Base-by-base conservation (phyloP, 78 protist genomes). In the Dictyostelium intermedium region DNA sequence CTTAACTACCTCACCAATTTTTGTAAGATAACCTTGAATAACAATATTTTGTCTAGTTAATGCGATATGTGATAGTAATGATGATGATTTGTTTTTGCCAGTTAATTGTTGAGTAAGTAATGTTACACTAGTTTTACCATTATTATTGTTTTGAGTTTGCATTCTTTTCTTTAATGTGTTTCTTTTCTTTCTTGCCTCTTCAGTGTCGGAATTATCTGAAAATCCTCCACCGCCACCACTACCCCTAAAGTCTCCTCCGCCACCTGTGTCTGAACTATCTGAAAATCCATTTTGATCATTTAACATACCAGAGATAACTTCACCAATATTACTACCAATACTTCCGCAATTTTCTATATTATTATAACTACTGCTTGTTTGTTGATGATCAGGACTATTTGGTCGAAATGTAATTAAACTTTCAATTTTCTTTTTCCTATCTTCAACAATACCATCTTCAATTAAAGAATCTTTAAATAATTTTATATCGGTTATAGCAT, bases 1-100 rank as follows among this genome's bases (percentile, higher is more conserved):
- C 39, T 89, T 89, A 34, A 89, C 94, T 7, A 89, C 61, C 18
- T 80, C 76, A n/a, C 94, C 94, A 63, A 89, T 70, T 61, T 89
- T 89, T n/a, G 94, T 89, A 10, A 89, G 82, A 13, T 89, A 89
- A 2, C 94, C 94, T 89, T 89, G 69, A 4, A 63, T 69, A n/a
- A 61, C 61, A 8, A 89, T 47, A 47, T 89, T 70, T 3, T 34
- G 82, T 47, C 82, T 34, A 1, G 84, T 60, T 56, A 89, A 27
- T 30, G 56, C 78, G 5, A 80, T 89, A 30, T 89, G 70, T 34
- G 61, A 66, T 41, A 66, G n/a, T 9, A 27, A 11, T 23, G 83
- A 41, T 8, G 60, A 14, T 20, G 81, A 35, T 30, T 35, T 74
- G 20, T 56, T 56, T 32, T 35, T 35, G 35, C 81, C 81, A 8